phyloP scores from a whole-genome alignment of 164 flowering plant species.

The Macadamia integrifolia region DNA sequence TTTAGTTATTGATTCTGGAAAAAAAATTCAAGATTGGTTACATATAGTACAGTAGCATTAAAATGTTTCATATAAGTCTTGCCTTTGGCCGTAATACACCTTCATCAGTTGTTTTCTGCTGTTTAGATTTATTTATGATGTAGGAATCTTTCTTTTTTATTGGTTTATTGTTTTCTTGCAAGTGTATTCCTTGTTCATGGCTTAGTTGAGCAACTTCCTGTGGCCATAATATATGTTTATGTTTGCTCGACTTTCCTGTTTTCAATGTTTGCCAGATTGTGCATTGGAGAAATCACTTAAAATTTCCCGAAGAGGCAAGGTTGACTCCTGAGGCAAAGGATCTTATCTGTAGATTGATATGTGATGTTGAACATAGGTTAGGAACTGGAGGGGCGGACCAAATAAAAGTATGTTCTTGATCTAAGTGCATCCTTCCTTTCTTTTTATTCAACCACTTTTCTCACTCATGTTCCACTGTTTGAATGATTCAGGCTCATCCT shows the following conservation, averaged over 20 bases:
- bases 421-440: background rate
- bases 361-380: slow-evolving; percentile 53
- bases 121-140: no score
- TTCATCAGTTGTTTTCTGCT: no score
- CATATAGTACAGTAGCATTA: no score
- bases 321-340: slow-evolving; percentile 85
- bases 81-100: no score
- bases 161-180: background rate
- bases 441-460: background rate
- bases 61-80: no score
- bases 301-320: slow-evolving; percentile 86
- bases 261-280: slow-evolving; percentile 59
- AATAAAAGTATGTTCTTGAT: slow-evolving; percentile 52
- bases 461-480: slow-evolving; percentile 1
- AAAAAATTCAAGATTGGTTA: no score
- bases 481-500: slow-evolving; percentile 74
- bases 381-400: slow-evolving; percentile 75
- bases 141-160: no score
- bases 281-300: slow-evolving; percentile 81
- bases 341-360: slow-evolving; percentile 51
- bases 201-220: background rate
- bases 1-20: no score
- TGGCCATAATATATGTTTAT: background rate
- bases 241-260: background rate
- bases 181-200: background rate